Conservation (phyloP, 495 filamentous ascomycete species). For the Beverwykella pulmonaria region DNA sequence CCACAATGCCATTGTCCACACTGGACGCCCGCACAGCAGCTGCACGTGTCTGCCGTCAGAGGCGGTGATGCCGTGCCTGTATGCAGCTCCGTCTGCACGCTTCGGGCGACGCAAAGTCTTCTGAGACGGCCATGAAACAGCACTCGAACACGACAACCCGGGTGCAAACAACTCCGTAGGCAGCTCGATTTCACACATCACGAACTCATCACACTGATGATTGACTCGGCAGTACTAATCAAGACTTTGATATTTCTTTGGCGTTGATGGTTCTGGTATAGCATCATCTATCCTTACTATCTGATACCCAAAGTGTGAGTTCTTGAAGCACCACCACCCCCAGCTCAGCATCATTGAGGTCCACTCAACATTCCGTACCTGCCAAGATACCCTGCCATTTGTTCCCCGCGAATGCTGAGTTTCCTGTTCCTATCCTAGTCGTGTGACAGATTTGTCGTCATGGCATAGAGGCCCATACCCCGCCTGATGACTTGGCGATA, state of each 20-base stretch:
- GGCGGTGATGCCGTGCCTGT: neutral
- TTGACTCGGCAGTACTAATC: neutral
- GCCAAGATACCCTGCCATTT: neutral
- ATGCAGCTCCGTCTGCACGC: neutral
- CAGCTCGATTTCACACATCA: too few relatives aligned
- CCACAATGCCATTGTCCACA: too few relatives aligned
- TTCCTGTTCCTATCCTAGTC: neutral
- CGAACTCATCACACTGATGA: neutral
- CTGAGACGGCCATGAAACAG: constrained; percentile 36
- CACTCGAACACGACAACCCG: constrained; percentile 14
- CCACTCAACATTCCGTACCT: neutral
- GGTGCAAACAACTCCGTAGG: constrained; percentile 5
- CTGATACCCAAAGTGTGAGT: constrained; percentile 7
- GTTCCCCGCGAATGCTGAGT: neutral
- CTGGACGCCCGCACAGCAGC: neutral
- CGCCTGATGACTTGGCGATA: neutral
- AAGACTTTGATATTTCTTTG: neutral
- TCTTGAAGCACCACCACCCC: constrained; percentile 11
- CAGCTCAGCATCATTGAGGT: neutral
- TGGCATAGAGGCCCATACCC: neutral
- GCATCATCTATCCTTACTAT: neutral
- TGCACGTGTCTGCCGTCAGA: neutral
- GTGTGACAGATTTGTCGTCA: constrained; percentile 3
- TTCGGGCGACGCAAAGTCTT: neutral
- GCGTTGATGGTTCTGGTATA: neutral